These are phyloP conservation scores for Dothidotthia symphoricarpi DNA, from an alignment of 2,329 filamentous ascomycete genomes.

Conservation along the genomic window DNA sequence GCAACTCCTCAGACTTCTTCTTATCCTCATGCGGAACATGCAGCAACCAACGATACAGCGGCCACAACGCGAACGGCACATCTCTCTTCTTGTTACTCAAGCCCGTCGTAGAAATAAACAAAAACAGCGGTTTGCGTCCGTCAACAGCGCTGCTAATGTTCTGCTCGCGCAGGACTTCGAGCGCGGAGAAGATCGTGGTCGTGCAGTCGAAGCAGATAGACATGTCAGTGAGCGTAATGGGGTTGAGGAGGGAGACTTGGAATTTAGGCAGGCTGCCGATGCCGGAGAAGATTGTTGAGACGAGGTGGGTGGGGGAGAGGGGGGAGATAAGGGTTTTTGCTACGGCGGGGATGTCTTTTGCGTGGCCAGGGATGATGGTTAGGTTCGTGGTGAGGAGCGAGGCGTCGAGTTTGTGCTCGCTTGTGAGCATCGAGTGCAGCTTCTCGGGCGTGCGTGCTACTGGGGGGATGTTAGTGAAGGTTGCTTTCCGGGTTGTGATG, in stretches of 20 bases:
- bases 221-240: constrained; percentile 36
- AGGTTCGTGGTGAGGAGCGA: constrained; percentile 42
- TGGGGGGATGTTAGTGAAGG: constrained; percentile 6
- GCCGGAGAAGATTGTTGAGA: constrained; percentile 49
- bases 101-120: constrained; percentile 43
- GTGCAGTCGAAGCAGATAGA: constrained; percentile 38
- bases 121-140: constrained; percentile 19
- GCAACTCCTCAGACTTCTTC: constrained; percentile 32
- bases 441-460: constrained; percentile 53
- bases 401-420: constrained; percentile 41
- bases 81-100: constrained; percentile 35
- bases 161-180: constrained; percentile 17
- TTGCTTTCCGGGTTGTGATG: not conserved
- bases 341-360: constrained; percentile 45
- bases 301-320: constrained; percentile 21
- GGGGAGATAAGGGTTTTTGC: constrained; percentile 39
- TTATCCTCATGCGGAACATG: constrained; percentile 44
- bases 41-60: constrained; percentile 40
- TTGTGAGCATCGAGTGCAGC: constrained; percentile 45
- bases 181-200: constrained; percentile 30
- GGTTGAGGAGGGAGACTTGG: constrained; percentile 20
- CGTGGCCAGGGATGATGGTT: constrained; percentile 50
- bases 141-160: constrained; percentile 4
- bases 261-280: constrained; percentile 44
- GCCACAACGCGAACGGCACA: constrained; percentile 34